Evolutionary conservation across 441 rosid genomes (phyloP), one percentile per base, ranked within the genome.

Genomic region (Erodium trifolium): DNA sequence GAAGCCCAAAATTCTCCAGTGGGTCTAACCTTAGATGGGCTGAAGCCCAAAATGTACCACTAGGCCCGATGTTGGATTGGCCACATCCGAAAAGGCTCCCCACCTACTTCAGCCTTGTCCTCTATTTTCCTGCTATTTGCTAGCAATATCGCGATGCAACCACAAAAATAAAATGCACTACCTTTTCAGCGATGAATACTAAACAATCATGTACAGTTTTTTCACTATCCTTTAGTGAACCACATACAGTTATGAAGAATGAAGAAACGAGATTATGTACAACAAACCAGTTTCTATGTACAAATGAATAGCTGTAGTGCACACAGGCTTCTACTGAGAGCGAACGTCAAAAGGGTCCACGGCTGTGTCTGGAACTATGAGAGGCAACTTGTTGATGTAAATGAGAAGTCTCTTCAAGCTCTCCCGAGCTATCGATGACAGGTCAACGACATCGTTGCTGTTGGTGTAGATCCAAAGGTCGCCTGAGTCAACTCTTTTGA

Each of bases 401-500:
- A 75, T 67, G 80, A 85, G 84, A 39, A 93, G 79, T 72, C 96
- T 78, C 81, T 71, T 84, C 73, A 82, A 71, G 62, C 84, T 79
- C 77, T 93, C 96, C 73, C 82, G 80, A 12, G 73, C 43, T 5
- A 93, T 81, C 10, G 77, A 66, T 10, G 81, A 68, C 35, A 83
- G 77, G 68, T 87, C 96, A 45, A 72, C 66, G 6, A 78, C 60
- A 29, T 91, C 98, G 1, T 71, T 59, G 47, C 80, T 76, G 17
- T 81, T 85, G 57, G 82, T 78, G 76, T 76, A 88, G 65, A 91
- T 80, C 98, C 98, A 93, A 0, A 91, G 90, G 75, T 93, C 97
- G 0, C 87, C 73, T 0, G 96, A 88, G 65, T 91, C 72, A 0
- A 91, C 89, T 78, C 88, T 79, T 75, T 85, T 84, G 13, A 93